Percentiles rank a stretch among this genome's conserved stretches.
phyloP scores from a whole-genome alignment of 176 grass and related monocot genomes.

The Rhipidocladum racemiflorum region DNA sequence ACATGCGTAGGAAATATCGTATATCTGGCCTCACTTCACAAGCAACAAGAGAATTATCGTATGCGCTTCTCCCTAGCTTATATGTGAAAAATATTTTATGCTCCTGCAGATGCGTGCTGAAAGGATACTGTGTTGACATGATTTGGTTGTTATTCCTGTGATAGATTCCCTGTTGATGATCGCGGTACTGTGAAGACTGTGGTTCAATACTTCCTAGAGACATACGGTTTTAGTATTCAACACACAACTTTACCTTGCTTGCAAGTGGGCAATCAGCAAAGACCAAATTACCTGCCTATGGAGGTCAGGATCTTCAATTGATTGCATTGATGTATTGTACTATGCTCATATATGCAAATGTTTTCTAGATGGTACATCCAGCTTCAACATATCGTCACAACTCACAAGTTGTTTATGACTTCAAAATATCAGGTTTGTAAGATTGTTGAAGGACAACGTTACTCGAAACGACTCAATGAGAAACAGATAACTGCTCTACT shows the following conservation, averaged over 20 bases:
- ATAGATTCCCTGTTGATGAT: slow-evolving; percentile 80
- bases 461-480: slow-evolving; percentile 87
- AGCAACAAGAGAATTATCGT: slow-evolving; percentile 86
- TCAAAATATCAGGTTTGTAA: slow-evolving; percentile 71
- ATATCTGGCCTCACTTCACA: slow-evolving; percentile 92
- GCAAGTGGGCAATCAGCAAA: slow-evolving; percentile 94
- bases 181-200: slow-evolving; percentile 89
- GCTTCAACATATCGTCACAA: slow-evolving; percentile 9
- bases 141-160: slow-evolving; percentile 17
- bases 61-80: slow-evolving; percentile 22
- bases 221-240: slow-evolving; percentile 83
- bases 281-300: slow-evolving; percentile 92
- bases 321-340: not conserved
- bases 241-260: slow-evolving; percentile 89
- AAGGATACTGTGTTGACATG: not conserved
- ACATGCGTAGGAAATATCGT: slow-evolving; percentile 93
- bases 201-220: slow-evolving; percentile 90
- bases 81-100: not conserved
- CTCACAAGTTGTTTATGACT: slow-evolving; percentile 14
- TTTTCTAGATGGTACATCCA: not conserved
- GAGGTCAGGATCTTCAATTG: slow-evolving; percentile 45
- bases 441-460: slow-evolving; percentile 88
- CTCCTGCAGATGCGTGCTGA: not conserved
- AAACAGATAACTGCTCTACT: slow-evolving; percentile 88
- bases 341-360: not conserved